Evolutionary conservation across 1,284 basidiomycete genomes (phyloP).

Genomic region (Rhodofomes roseus): DNA sequence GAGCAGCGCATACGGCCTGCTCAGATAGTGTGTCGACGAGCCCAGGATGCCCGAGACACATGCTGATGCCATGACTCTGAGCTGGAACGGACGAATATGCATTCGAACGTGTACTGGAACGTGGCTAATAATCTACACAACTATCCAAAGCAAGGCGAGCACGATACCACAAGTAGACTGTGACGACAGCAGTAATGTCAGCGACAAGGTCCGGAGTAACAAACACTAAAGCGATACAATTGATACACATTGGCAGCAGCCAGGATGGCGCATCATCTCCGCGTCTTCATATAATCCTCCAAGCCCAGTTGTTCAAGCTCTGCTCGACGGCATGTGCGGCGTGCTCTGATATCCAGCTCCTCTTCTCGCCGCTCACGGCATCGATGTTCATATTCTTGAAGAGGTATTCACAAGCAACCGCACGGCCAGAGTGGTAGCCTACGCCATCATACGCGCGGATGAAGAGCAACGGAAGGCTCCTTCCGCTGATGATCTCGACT

Average conservation of each 20-base stretch:
- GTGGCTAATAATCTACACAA: not conserved
- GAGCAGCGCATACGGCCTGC: not conserved
- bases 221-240: conserved; percentile 2
- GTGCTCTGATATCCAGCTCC: conserved; percentile 44
- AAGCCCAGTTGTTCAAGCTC: conserved; percentile 64
- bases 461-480: conserved; percentile 67
- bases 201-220: conserved; percentile 2
- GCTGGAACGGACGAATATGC: not conserved
- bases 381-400: conserved; percentile 61
- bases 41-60: not conserved
- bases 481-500: conserved; percentile 42
- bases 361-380: conserved; percentile 15
- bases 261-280: not conserved
- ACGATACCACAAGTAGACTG: not conserved
- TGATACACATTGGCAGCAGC: not conserved
- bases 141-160: not conserved
- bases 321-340: conserved; percentile 61
- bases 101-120: not conserved
- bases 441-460: conserved; percentile 75
- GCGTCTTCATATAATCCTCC: conserved; percentile 59
- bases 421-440: conserved; percentile 81
- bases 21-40: not conserved
- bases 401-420: conserved; percentile 80
- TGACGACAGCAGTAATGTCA: not conserved
- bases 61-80: not conserved